Conservation (phyloP, 2,329 filamentous ascomycete species). For the Eutypella sp. region DNA sequence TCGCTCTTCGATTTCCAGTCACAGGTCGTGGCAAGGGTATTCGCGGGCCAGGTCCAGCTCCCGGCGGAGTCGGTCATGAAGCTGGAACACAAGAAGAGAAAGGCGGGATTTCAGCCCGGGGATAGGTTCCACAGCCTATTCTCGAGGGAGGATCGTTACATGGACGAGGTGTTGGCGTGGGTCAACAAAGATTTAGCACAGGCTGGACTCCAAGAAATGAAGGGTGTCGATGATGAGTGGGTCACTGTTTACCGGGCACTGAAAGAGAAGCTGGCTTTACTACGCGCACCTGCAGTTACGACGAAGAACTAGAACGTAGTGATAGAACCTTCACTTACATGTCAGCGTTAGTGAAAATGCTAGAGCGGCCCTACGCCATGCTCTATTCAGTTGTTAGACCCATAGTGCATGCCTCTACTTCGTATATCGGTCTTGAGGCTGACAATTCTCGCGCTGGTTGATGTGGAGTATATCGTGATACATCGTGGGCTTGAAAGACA, state of each 20-base stretch:
- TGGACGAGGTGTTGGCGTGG: slow-evolving; percentile 24
- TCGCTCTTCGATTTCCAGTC: slow-evolving; percentile 68
- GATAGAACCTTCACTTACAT: too few relatives aligned
- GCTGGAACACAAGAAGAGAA: slow-evolving; percentile 26
- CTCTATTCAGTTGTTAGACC: too few relatives aligned
- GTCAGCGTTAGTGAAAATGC: too few relatives aligned
- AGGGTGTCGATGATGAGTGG: slow-evolving; percentile 30
- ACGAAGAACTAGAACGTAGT: not conserved
- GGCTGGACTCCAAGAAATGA: slow-evolving; percentile 20
- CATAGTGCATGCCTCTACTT: too few relatives aligned
- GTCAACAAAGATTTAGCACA: slow-evolving; percentile 19
- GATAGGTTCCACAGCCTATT: slow-evolving; percentile 34
- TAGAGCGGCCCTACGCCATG: too few relatives aligned
- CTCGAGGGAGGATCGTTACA: slow-evolving; percentile 28
- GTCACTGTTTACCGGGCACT: slow-evolving; percentile 13
- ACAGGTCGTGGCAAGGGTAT: slow-evolving; percentile 52
- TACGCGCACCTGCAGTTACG: not conserved
- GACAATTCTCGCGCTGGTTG: too few relatives aligned
- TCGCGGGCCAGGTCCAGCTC: slow-evolving; percentile 45
- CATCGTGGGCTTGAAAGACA: too few relatives aligned
- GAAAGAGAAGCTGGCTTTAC: slow-evolving; percentile 6
- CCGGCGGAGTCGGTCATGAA: slow-evolving; percentile 38
- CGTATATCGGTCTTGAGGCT: too few relatives aligned
- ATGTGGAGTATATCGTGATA: too few relatives aligned
- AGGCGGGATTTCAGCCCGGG: slow-evolving; percentile 24